phyloP scores from a whole-genome alignment of 192 early-diverging fungal species.

The Gamsiella multidivaricata region DNA sequence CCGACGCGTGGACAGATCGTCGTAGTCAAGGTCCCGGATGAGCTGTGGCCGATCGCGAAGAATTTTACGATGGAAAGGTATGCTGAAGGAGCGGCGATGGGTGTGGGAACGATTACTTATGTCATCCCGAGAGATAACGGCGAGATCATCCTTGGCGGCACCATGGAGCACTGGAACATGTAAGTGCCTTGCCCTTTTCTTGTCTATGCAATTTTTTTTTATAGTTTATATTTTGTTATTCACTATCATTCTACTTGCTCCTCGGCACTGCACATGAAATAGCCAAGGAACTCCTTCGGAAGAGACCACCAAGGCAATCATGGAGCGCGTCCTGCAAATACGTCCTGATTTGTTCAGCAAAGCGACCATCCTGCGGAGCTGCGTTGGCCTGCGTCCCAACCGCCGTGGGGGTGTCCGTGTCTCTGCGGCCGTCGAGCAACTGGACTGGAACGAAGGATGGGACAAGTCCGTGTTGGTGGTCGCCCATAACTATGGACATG shows the following conservation, averaged over 20 bases:
- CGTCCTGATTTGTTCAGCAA: conserved; percentile 59
- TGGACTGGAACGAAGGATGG: conserved; percentile 43
- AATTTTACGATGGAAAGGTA: conserved; percentile 65
- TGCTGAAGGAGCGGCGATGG: conserved; percentile 49
- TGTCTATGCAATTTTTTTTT: conserved; percentile 4
- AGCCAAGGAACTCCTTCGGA: conserved; percentile 45
- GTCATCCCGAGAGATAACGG: conserved; percentile 83
- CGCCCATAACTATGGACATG: conserved; percentile 77
- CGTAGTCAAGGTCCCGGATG: conserved; percentile 76
- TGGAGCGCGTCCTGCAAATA: conserved; percentile 46
- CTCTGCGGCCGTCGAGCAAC: conserved; percentile 56
- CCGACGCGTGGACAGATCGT: conserved; percentile 87
- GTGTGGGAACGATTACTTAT: conserved; percentile 63
- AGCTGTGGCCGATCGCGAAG: conserved; percentile 61
- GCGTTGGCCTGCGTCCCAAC: conserved; percentile 66
- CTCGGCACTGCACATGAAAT: too few species aligned
- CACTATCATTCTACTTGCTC: neutral
- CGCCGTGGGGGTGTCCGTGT: conserved; percentile 65
- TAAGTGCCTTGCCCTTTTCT: conserved; percentile 38
- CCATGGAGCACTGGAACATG: conserved; percentile 55
- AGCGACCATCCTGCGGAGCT: conserved; percentile 54
- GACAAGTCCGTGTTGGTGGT: conserved; percentile 38
- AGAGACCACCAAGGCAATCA: conserved; percentile 58
- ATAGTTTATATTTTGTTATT: neutral
- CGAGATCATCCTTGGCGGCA: conserved; percentile 79